Evolutionary conservation across 306 rosid species (phyloP), one percentile per base, ranked within the genome.

Genomic region (Quercus bicolor): DNA sequence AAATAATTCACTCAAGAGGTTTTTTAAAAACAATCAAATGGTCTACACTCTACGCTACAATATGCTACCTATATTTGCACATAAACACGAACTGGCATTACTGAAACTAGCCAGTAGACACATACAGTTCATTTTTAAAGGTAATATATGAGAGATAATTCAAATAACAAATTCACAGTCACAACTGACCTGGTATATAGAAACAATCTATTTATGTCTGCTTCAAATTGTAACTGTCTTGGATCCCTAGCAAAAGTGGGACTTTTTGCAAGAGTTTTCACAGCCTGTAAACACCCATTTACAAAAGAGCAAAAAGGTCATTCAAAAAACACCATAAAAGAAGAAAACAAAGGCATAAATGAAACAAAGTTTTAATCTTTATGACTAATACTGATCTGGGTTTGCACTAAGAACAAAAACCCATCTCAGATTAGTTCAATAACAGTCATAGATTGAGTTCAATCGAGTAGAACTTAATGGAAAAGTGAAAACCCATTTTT

Each of bases 151-250:
- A 8, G 45, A 40, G 10, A 48, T 60, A 77, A 70, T 10, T 12
- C 12, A 29, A 52, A 74, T 23, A 61, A 75, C 64, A 71, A 13
- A 29, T 29, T 29, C 33, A 29, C 33, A 80, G 70, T 40, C 80
- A 15, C 15, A 40, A 76, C 77, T 31, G 65, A 92, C 98, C 98
- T 87, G 60, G 95, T 86, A 86, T 74, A 95, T 57, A 95, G 93
- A 88, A 92, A 93, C 78, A 95, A 78, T 26, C 97, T 92, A 70
- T 91, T 91, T 70, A 92, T 81, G 87, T 95, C 98, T 56, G 92
- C 92, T 82, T 95, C 91, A 75, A 88, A 87, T 79, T 92, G 96
- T 56, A 88, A 74, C 51, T 85, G 88, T 81, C 98, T 88, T 40
- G 97, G 97, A 81, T 95, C 86, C 85, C 73, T 91, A 51, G 87